Conservation (phyloP, 805 yeast species). For the Myxozyma vanderwaltii region DNA sequence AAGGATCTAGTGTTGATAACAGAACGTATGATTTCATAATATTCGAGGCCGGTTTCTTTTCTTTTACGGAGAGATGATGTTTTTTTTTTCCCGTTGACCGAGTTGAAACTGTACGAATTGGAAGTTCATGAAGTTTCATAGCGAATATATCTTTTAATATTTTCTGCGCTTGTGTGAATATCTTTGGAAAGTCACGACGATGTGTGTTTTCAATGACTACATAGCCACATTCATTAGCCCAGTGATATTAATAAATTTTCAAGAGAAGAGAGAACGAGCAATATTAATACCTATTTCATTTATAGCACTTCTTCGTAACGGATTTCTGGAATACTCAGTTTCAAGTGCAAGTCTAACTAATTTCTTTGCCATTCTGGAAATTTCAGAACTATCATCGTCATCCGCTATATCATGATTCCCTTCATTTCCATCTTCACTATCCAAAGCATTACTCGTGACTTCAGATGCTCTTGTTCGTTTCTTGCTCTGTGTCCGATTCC, state of each 20-base stretch:
- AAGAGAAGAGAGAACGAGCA: too few species aligned
- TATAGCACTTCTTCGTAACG: constrained; percentile 23
- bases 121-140: constrained; percentile 25
- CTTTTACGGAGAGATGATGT: neutral
- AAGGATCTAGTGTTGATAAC: constrained; percentile 9
- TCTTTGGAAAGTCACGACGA: constrained; percentile 18
- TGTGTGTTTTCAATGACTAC: constrained; percentile 26
- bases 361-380: constrained; percentile 30
- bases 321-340: constrained; percentile 14
- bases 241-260: too few species aligned
- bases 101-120: constrained; percentile 13
- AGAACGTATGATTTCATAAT: constrained; percentile 17
- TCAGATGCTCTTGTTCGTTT: neutral
- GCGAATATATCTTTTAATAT: constrained; percentile 13
- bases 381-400: constrained; percentile 6
- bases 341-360: constrained; percentile 26
- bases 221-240: neutral
- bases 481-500: neutral
- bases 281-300: constrained; percentile 21
- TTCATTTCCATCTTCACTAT: neutral
- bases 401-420: neutral
- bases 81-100: constrained; percentile 8
- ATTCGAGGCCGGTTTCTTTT: neutral
- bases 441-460: neutral
- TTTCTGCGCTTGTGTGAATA: constrained; percentile 21